Conservation (phyloP, 2,329 filamentous ascomycete genomes). For the Fusarium sp. region DNA sequence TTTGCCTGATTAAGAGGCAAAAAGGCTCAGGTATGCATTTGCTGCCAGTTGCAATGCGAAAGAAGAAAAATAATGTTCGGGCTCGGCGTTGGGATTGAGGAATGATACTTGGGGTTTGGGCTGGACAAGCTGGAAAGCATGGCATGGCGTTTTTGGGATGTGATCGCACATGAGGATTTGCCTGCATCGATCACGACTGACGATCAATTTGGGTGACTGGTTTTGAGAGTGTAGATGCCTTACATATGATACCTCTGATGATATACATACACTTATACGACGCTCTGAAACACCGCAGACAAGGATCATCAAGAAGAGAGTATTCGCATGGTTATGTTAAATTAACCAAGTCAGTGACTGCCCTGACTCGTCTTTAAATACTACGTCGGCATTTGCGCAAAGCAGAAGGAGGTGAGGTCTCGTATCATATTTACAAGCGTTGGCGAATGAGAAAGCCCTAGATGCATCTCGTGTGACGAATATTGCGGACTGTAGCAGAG, state of each 20-base stretch:
- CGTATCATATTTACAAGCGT: neutral
- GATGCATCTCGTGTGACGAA: neutral
- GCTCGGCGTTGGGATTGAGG: constrained; percentile 38
- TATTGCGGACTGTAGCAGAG: neutral
- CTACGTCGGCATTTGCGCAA: neutral
- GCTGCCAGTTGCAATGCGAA: neutral
- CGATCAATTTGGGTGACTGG: constrained; percentile 8
- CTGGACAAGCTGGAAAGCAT: constrained; percentile 42
- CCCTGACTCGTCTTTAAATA: neutral
- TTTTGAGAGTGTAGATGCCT: constrained; percentile 10
- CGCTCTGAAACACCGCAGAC: neutral
- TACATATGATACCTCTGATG: constrained; percentile 25
- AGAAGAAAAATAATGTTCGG: constrained; percentile 23
- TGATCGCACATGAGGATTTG: constrained; percentile 20
- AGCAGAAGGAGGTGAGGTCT: neutral
- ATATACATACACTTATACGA: constrained; percentile 15
- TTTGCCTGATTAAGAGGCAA: neutral
- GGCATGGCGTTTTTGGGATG: constrained; percentile 45
- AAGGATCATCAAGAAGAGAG: neutral
- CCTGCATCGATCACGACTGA: constrained; percentile 23
- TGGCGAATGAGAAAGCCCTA: neutral
- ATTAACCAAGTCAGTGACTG: neutral
- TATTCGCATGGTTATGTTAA: neutral
- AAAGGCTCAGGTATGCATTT: constrained; percentile 6
- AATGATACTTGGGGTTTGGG: constrained; percentile 23